Conservation (phyloP, 1,139 yeast species). For the Pneumocystis jirovecii region DNA sequence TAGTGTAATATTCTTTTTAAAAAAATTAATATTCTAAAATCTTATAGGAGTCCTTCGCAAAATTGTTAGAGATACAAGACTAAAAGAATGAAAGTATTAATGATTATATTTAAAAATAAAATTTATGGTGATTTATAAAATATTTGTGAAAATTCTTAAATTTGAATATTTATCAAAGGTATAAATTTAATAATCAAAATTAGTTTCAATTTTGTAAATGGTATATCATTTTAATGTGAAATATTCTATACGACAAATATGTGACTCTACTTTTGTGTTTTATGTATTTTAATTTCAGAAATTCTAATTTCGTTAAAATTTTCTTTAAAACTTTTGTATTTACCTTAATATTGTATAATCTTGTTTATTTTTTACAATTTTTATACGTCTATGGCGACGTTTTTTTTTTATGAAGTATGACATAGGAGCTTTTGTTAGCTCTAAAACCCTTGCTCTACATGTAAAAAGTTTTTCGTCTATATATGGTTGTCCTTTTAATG, state of each 20-base stretch:
- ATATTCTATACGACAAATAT: not conserved
- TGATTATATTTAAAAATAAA: not conserved
- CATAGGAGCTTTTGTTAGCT: conserved; percentile 73
- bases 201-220: not conserved
- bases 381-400: conserved; percentile 70
- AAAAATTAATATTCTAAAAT: not conserved
- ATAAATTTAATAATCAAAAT: not conserved
- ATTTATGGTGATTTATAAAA: not conserved
- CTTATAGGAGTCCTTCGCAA: not conserved
- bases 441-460: conserved; percentile 66
- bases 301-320: not conserved
- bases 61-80: not conserved
- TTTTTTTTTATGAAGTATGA: conserved; percentile 51
- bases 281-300: not conserved
- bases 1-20: not conserved
- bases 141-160: not conserved
- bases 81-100: not conserved
- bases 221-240: not conserved
- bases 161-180: not conserved
- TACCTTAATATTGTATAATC: conserved; percentile 59
- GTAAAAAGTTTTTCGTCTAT: conserved; percentile 41
- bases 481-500: conserved; percentile 38
- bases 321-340: not conserved
- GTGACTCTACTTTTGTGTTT: not conserved
- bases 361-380: conserved; percentile 66